Conservation (phyloP, 306 rosid species). For the Ormosia emarginata region DNA sequence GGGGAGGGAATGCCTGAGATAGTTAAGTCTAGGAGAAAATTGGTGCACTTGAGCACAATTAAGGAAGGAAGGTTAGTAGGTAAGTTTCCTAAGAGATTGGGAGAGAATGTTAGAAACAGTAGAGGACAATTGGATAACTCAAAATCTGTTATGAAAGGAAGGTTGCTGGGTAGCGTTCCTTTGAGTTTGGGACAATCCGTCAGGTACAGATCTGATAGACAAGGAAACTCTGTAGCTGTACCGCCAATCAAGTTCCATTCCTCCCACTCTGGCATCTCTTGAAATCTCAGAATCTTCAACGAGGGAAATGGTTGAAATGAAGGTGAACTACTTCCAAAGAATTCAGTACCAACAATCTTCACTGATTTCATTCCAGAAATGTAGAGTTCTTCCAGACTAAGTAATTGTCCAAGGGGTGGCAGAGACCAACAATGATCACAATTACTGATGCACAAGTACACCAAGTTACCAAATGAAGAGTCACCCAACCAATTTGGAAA, state of each 20-base stretch:
- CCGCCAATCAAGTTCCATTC: background rate
- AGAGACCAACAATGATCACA: background rate
- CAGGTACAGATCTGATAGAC: background rate
- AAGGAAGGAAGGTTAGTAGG: background rate
- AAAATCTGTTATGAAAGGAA: background rate
- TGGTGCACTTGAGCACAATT: background rate
- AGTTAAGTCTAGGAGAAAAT: too few relatives aligned
- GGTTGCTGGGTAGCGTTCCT: too few relatives aligned
- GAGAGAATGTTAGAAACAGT: background rate
- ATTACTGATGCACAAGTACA: background rate
- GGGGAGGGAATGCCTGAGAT: background rate
- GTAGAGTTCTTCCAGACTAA: background rate
- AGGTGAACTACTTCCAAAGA: background rate
- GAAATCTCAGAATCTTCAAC: background rate
- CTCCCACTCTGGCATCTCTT: background rate
- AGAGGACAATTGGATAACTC: too few relatives aligned
- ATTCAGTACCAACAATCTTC: background rate
- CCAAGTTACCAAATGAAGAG: background rate
- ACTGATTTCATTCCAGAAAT: background rate
- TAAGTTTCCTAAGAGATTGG: background rate
- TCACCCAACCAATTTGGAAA: constrained; percentile 5
- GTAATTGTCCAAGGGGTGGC: background rate
- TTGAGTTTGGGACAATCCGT: background rate
- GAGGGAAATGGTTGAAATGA: background rate
- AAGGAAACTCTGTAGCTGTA: background rate